phyloP scores from a whole-genome alignment of 2,329 filamentous ascomycete genomes.

The Colletotrichum sp. region DNA sequence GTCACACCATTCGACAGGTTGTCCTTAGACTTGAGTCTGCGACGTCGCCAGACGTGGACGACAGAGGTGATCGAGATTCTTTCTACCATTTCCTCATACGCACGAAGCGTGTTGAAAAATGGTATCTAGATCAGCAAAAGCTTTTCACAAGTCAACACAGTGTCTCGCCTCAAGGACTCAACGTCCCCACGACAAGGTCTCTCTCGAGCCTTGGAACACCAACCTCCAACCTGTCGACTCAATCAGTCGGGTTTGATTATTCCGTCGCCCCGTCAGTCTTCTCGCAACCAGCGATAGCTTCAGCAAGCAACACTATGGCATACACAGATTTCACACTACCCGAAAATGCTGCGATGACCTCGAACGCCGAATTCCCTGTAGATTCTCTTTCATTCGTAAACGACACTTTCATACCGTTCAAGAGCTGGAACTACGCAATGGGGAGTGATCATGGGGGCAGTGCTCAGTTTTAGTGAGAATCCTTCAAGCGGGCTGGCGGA shows the following conservation, averaged over 20 bases:
- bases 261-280: not conserved
- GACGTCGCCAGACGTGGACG: slow-evolving; percentile 8
- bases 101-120: slow-evolving; percentile 13
- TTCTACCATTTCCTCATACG: slow-evolving; percentile 28
- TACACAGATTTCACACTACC: not conserved
- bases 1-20: slow-evolving; percentile 32
- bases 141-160: not conserved
- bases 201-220: not conserved
- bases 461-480: not conserved
- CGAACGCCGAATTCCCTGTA: not conserved
- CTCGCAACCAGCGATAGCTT: not conserved
- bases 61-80: slow-evolving; percentile 22
- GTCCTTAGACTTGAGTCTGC: slow-evolving; percentile 30
- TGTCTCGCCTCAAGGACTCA: not conserved
- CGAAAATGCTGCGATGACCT: not conserved
- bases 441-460: not conserved
- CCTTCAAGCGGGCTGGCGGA: not conserved
- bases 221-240: not conserved
- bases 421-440: not conserved
- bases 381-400: not conserved
- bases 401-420: slow-evolving; percentile 13
- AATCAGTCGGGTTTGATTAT: not conserved
- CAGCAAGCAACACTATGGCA: not conserved
- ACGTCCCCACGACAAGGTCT: not conserved
- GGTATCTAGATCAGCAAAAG: slow-evolving; percentile 5